phyloP scores from a whole-genome alignment of 257 asterid genomes.

The Coffea canephora region DNA sequence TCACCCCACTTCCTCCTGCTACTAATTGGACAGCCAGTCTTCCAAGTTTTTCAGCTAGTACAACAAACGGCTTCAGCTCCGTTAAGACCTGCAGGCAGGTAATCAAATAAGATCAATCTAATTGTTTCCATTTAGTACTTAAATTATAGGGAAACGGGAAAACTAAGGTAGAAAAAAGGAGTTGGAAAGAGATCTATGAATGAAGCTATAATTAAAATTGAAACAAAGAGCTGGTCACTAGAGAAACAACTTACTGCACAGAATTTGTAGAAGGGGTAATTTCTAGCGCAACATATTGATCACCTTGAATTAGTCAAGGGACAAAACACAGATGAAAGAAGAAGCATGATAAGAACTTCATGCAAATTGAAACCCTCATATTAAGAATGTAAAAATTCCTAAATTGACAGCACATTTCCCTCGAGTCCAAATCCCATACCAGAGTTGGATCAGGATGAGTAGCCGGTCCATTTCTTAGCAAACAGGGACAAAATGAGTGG shows the following conservation, averaged over 20 bases:
- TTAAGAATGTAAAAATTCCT: background rate
- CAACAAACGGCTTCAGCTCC: constrained; percentile 82
- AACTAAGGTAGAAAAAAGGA: background rate
- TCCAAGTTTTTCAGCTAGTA: constrained; percentile 91
- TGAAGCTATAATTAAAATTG: background rate
- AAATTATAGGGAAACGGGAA: background rate
- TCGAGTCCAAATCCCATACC: too few relatives aligned
- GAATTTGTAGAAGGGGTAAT: background rate
- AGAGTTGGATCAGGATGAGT: background rate
- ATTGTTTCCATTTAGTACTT: background rate
- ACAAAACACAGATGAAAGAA: background rate
- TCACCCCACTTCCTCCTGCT: constrained; percentile 85
- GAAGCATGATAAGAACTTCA: background rate
- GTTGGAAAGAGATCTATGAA: background rate
- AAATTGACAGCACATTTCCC: background rate
- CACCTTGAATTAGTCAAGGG: background rate
- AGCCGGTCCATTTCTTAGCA: background rate
- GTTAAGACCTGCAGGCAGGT: constrained; percentile 56
- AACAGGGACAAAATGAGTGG: background rate
- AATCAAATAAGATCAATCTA: background rate
- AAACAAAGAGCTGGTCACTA: background rate
- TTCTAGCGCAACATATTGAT: too few relatives aligned
- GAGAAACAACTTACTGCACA: too few relatives aligned
- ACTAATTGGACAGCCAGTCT: constrained; percentile 92
- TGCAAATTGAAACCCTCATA: background rate